Base-by-base conservation (phyloP, 2,329 filamentous ascomycete genomes). In the Ramularia endophylla region DNA sequence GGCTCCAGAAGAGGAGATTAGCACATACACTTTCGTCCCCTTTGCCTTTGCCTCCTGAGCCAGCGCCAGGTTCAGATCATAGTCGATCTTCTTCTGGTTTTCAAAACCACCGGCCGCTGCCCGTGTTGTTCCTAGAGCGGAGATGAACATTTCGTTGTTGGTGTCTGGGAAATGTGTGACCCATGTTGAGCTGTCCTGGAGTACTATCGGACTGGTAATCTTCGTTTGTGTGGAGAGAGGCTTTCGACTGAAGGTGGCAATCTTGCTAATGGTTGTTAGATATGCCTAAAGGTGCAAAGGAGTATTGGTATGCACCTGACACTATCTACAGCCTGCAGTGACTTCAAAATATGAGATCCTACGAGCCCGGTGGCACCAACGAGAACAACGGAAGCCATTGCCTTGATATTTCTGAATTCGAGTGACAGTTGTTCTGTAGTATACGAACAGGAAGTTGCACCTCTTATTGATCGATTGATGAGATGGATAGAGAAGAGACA, bases 11-110 rank as follows among this genome's bases (percentile, higher is more conserved):
- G 74, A 72, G 1, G 83, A 88, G 41, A 94, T 74, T 50, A 94
- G 80, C 16, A 95, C 81, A 58, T 84, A 94, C 2, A 82, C 83
- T 51, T 78, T 78, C 8, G 78, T 75, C 27, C 87, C 87, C 1
- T 81, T 78, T 3, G 74, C 75, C 59, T 83, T 86, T 31, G 89
- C 87, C 0, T 83, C 80, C 46, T 76, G 74, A 3, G 86, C 88
- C 17, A 94, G 72, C 50, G 83, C 81, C 36, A 94, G 64, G 65
- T 94, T 94, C 32, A 95, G 72, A 58, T 92, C 87, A 60, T 88
- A 78, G 67, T 95, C 90, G 50, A 95, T 85, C 59, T 85, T 85
- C 68, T 87, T 84, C 67, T 95, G 90, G 47, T 81, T 80, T 19
- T 80, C 82, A 51, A 94, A 68, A 43, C 83, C 73, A 47, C 89